Conservation (phyloP, 305 asterid genomes). For the Lippia alba region DNA sequence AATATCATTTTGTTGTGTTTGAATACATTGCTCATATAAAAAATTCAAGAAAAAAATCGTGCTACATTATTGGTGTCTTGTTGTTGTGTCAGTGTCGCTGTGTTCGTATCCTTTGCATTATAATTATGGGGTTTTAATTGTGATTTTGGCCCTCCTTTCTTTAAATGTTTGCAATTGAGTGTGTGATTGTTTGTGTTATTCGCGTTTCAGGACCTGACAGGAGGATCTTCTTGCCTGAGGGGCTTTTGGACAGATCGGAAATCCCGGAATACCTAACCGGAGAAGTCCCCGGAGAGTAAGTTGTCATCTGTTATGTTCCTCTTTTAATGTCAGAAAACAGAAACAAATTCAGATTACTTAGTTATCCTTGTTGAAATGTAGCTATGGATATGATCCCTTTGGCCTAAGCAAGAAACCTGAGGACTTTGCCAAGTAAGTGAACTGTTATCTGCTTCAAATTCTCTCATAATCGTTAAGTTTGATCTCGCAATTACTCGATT, state of each 20-base stretch:
- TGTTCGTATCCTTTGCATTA: too few species aligned
- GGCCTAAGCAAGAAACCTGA: conserved; percentile 97
- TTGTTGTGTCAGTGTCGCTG: too few species aligned
- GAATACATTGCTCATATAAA: too few species aligned
- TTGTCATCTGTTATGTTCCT: not conserved
- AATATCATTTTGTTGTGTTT: too few species aligned
- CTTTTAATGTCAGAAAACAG: not conserved
- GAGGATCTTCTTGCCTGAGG: conserved; percentile 95
- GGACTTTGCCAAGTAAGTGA: conserved; percentile 76
- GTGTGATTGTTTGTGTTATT: not conserved
- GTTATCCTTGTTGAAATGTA: conserved; percentile 43
- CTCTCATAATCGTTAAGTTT: not conserved
- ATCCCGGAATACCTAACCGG: conserved; percentile 94
- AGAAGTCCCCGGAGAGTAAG: conserved; percentile 99
- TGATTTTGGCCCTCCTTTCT: not conserved
- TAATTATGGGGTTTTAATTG: not conserved
- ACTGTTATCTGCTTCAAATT: not conserved
- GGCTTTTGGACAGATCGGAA: conserved; percentile 94
- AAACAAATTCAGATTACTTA: not conserved
- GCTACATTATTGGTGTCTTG: too few species aligned
- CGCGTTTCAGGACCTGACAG: conserved; percentile 87
- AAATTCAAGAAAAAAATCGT: too few species aligned
- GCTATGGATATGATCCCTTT: conserved; percentile 98
- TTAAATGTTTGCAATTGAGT: not conserved
- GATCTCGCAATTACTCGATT: not conserved